Evolutionary conservation across 495 filamentous ascomycete species (phyloP), one percentile per base, ranked within the genome.

Genomic region (Acidomyces sp.): DNA sequence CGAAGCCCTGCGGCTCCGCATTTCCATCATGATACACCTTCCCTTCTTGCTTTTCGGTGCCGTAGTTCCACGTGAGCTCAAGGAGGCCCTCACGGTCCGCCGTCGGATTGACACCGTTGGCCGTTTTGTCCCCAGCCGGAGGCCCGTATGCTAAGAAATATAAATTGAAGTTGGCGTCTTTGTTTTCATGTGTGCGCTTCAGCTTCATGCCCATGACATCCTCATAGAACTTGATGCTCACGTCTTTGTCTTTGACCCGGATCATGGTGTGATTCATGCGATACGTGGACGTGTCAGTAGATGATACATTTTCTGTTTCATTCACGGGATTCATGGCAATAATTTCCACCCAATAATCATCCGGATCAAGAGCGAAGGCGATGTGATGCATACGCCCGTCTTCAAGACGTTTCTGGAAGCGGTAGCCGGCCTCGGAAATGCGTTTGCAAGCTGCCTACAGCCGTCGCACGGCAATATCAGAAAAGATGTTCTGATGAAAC

Each of bases 31-130:
- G 90, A 55, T 97, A 97, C 30, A 76, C 77, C 53, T 85, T 85
- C 33, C 69, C 65, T 40, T 77, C 68, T 50, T 95, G 75, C 55
- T 83, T 88, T 68, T 97, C 90, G 2, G 90, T 95, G 29, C 90
- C 90, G 48, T 93, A 90, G 57, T 97, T 95, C 83, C 85, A 94
- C 16, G 87, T 95, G 51, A 97, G 55, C 64, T 94, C 87, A 9
- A 95, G 64, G 37, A 95, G 55, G 2, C 88, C 88, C 55, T 95
- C 88, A 36, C 74, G 71, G 28, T 74, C 71, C 2, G 80, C 74
- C 3, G 75, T 54, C 30, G 70, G 64, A 48, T 74, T 80, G 33
- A 61, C 64, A 24, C 59, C 66, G 34, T 60, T 67, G 18, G 63
- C 54, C 19, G 62, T 57, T n/a, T 46, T 24, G 26, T 61, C 63